Evolutionary conservation across 768 basidiomycete species (phyloP).

Genomic region (Leccinum olivaceopallidum): DNA sequence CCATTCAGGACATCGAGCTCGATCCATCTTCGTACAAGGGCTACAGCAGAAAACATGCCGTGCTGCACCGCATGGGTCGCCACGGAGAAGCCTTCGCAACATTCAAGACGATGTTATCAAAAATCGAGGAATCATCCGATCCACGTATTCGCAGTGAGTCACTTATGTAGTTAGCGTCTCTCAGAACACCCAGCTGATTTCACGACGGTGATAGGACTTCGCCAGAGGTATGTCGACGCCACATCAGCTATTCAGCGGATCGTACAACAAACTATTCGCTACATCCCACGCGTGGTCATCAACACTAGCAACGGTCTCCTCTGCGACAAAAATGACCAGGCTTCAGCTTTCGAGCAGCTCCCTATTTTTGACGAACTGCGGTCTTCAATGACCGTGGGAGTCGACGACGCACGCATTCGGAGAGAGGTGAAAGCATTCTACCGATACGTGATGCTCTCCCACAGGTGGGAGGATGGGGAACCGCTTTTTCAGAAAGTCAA

Average conservation of each 20-base stretch:
- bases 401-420: not conserved
- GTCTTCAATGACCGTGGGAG: not conserved
- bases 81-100: not conserved
- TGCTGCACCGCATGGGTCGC: not conserved
- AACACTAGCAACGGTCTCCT: not conserved
- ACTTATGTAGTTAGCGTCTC: not conserved
- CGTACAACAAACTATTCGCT: not conserved
- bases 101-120: constrained; percentile 1
- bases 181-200: not conserved
- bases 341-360: not conserved
- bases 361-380: not conserved
- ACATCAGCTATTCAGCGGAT: not conserved
- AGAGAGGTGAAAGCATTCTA: not conserved
- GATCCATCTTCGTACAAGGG: not conserved
- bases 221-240: not conserved
- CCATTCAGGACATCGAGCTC: not conserved
- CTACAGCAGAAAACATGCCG: not conserved
- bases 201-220: not conserved
- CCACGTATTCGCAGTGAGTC: not conserved
- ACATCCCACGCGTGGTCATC: not conserved
- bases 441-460: not conserved
- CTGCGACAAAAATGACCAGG: not conserved
- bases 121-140: not conserved
- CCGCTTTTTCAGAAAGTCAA: not conserved
- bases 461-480: not conserved